Evolutionary conservation across 768 basidiomycete genomes (phyloP), one percentile per base, ranked within the genome.

Genomic region (Boletus rex-veris): DNA sequence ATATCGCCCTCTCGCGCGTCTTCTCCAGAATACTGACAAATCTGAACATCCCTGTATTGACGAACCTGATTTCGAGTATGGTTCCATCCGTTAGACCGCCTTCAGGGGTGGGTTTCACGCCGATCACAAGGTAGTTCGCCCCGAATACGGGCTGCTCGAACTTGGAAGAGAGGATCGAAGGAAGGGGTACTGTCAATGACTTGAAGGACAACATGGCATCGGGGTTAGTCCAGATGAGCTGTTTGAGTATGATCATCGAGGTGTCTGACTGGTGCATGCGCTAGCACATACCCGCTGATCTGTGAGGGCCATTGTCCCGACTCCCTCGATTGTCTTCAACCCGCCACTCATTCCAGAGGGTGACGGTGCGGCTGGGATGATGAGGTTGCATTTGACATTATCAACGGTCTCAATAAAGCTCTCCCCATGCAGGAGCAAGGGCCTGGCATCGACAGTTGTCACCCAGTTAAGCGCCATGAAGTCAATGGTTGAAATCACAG

Each of bases 381-480:
- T 72, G 42, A 92, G 72, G 21, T 69, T 73, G 45, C 85, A 62
- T 48, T 88, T 87, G 37, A 78, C 85, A 24, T 81, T 81, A 48
- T 83, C 79, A 51, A 87, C 61, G 1, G 74, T 75, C 14, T 80
- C 78, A 37, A 90, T 78, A 1, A 73, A 78, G 64, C 73, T 71
- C 67, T 92, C 90, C 41, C 81, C 69, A 0, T 79, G 82, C 18
- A 90, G 73, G 15, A 86, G 85, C 10, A 89, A 73, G 5, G 86
- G 86, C 10, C 77, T 71, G 48, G 53, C 45, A 39, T 83, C 75
- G 52, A 75, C 76, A 24, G 90, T 75, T 79, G 87, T 88, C 0
- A 80, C 78, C 85, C 86, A 90, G 73, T 92, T 90, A 40, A 92
- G 76, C 7, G 89, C 84, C 90, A 91, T 91, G 57, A 51, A 36